Evolutionary conservation across 345 rosid species (phyloP).

Genomic region (Salix koriyanagi): DNA sequence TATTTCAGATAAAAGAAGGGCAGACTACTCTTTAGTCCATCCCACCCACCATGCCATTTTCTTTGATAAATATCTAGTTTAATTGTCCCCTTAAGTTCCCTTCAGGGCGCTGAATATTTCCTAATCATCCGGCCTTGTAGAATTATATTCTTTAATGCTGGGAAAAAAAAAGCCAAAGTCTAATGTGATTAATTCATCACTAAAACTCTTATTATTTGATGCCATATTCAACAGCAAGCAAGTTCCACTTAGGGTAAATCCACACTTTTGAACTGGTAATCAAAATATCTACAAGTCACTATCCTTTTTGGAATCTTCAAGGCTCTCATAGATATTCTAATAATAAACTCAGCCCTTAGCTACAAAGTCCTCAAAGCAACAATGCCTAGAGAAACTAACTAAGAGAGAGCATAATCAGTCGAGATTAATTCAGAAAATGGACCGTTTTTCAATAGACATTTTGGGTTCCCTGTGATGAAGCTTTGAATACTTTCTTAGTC

Average conservation of each 20-base stretch:
- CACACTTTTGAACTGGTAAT: too few relatives aligned
- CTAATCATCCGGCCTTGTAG: background rate
- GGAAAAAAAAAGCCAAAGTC: background rate
- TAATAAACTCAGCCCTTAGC: background rate
- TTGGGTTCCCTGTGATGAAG: background rate
- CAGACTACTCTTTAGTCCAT: background rate
- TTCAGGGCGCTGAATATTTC: background rate
- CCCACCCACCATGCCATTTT: background rate
- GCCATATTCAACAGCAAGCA: background rate
- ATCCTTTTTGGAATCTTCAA: background rate
- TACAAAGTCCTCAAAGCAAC: background rate
- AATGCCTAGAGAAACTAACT: background rate
- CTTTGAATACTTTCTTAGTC: background rate
- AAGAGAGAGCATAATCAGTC: background rate
- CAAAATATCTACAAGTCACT: background rate
- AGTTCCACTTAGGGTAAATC: background rate
- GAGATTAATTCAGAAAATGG: background rate
- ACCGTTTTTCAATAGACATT: background rate
- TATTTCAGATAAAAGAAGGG: background rate
- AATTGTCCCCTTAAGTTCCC: background rate
- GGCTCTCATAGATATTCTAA: background rate
- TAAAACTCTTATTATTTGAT: background rate
- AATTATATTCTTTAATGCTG: background rate
- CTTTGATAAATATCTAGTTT: background rate
- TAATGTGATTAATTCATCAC: background rate